phyloP scores from a whole-genome alignment of 2,329 filamentous ascomycete genomes.

The Drechslerella stenobrocha region DNA sequence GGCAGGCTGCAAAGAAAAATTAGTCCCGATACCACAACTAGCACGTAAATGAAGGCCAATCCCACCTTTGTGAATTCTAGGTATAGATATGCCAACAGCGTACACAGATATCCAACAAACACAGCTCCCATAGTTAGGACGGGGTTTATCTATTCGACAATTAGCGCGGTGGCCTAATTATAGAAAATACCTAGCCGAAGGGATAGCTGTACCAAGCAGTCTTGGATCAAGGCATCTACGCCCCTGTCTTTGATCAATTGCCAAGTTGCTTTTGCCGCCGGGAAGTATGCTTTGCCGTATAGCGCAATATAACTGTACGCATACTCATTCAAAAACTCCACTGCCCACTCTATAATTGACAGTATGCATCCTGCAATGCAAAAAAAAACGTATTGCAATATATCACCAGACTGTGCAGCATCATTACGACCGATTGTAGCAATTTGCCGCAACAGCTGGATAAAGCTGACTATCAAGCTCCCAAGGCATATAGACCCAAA shows the following conservation, averaged over 20 bases:
- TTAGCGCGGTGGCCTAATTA: not conserved
- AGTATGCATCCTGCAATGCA: conserved; percentile 79
- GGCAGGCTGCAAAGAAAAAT: conserved; percentile 6
- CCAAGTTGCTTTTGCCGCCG: conserved; percentile 87
- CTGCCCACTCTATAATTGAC: conserved; percentile 76
- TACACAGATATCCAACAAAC: conserved; percentile 81
- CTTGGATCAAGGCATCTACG: conserved; percentile 85
- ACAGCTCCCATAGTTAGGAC: conserved; percentile 73
- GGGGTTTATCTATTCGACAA: conserved; percentile 56
- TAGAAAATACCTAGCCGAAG: not conserved
- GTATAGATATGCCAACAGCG: conserved; percentile 83
- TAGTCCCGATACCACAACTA: too few relatives aligned
- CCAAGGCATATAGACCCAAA: conserved; percentile 90
- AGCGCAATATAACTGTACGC: conserved; percentile 91
- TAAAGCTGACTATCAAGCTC: conserved; percentile 80
- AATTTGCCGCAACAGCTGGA: conserved; percentile 80
- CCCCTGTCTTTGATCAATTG: conserved; percentile 87
- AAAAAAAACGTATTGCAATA: conserved; percentile 68
- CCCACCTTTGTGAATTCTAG: conserved; percentile 74
- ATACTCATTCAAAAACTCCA: conserved; percentile 87
- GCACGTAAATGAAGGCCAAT: too few relatives aligned
- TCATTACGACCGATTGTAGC: conserved; percentile 75
- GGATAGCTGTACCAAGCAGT: conserved; percentile 64
- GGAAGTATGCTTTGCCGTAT: conserved; percentile 85
- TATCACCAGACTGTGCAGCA: conserved; percentile 68